These are phyloP conservation scores for Candida piceae DNA, from an alignment of 805 yeast species.

Conservation along the genomic window DNA sequence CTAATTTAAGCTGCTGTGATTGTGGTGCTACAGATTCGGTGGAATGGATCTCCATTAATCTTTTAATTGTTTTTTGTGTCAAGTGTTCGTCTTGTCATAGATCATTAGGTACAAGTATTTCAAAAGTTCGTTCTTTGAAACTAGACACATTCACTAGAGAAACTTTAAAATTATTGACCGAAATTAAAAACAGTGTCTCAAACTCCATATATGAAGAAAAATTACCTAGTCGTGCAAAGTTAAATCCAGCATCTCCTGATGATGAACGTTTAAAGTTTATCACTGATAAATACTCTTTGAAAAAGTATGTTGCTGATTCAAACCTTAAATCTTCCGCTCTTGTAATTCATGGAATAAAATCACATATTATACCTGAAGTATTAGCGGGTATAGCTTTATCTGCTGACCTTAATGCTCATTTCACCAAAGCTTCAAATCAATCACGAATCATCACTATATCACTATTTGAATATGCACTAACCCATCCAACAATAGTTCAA, in stretches of 20 bases:
- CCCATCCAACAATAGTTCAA: slow-evolving; percentile 25
- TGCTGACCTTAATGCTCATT: slow-evolving; percentile 40
- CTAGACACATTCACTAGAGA: slow-evolving; percentile 68
- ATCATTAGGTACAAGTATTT: slow-evolving; percentile 74
- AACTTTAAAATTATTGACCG: slow-evolving; percentile 45
- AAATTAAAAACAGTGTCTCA: slow-evolving; percentile 47
- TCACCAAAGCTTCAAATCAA: too few species aligned
- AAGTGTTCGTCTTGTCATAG: slow-evolving; percentile 88
- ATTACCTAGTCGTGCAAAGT: slow-evolving; percentile 17
- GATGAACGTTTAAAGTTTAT: slow-evolving; percentile 55
- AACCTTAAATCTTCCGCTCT: slow-evolving; percentile 12
- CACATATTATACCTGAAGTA: slow-evolving; percentile 42
- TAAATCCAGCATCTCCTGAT: slow-evolving; percentile 33
- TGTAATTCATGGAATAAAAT: slow-evolving; percentile 48
- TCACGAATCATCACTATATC: too few species aligned
- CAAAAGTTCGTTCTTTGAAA: slow-evolving; percentile 74
- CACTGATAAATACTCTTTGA: slow-evolving; percentile 56
- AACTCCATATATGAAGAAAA: slow-evolving; percentile 60
- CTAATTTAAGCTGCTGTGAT: slow-evolving; percentile 71
- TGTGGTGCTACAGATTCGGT: slow-evolving; percentile 62
- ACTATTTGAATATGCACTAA: slow-evolving; percentile 48
- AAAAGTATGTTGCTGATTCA: slow-evolving; percentile 35
- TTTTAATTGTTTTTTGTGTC: slow-evolving; percentile 69
- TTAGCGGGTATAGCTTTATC: slow-evolving; percentile 41
- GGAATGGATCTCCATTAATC: slow-evolving; percentile 84